Conservation (phyloP, 2,329 filamentous ascomycete genomes). For the Exutisphaerella laricina region DNA sequence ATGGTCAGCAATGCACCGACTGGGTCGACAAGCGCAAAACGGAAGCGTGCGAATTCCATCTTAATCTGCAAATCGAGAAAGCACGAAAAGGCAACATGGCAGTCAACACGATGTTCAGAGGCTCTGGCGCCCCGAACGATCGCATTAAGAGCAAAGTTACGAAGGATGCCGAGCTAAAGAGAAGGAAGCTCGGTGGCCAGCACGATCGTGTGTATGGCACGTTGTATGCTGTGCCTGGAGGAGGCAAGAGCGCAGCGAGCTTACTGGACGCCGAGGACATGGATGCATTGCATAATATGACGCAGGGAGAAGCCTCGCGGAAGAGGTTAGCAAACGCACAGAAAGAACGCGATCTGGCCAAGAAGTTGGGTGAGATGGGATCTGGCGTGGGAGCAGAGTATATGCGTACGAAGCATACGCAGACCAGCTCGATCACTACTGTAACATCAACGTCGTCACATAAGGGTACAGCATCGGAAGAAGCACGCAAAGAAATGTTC, state of each 20-base stretch:
- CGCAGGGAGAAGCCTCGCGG: constrained; percentile 57
- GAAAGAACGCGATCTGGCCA: constrained; percentile 66
- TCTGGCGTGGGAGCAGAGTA: constrained; percentile 65
- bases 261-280: constrained; percentile 62
- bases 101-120: constrained; percentile 60
- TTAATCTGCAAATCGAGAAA: constrained; percentile 73
- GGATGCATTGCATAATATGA: constrained; percentile 50
- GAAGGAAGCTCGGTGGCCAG: constrained; percentile 42
- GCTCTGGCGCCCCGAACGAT: constrained; percentile 10
- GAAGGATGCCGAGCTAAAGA: constrained; percentile 10
- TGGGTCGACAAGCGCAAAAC: constrained; percentile 90
- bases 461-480: constrained; percentile 10
- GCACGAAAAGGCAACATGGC: constrained; percentile 66
- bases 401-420: constrained; percentile 44
- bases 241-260: constrained; percentile 48
- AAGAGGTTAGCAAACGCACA: constrained; percentile 61
- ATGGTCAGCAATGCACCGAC: constrained; percentile 69
- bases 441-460: constrained; percentile 15
- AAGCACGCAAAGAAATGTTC: constrained; percentile 16
- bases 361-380: constrained; percentile 59
- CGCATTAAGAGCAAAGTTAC: constrained; percentile 10
- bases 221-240: constrained; percentile 38
- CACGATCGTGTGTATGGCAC: constrained; percentile 52
- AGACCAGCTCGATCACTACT: constrained; percentile 14
- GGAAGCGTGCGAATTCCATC: constrained; percentile 87